These are phyloP conservation scores for Ogataea wickerhamii DNA, from an alignment of 805 yeast species.

Conservation along the genomic window DNA sequence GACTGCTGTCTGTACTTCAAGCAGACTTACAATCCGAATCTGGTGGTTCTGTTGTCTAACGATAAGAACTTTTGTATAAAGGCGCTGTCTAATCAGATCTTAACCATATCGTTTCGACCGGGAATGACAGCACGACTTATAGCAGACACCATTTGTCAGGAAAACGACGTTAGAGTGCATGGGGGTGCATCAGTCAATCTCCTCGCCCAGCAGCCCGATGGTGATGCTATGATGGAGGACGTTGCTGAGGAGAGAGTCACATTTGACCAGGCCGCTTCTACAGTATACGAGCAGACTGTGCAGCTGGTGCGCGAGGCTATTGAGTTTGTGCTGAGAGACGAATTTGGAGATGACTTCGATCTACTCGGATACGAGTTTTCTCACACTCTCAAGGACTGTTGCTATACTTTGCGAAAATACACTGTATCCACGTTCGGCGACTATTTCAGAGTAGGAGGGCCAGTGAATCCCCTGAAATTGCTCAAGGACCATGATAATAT, in stretches of 20 bases:
- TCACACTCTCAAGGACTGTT: slow-evolving; percentile 39
- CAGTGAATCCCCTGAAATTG: slow-evolving; percentile 18
- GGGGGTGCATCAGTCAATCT: slow-evolving; percentile 4
- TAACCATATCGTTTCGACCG: slow-evolving; percentile 56
- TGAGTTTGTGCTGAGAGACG: slow-evolving; percentile 47
- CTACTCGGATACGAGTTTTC: slow-evolving; percentile 46
- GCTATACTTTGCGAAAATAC: slow-evolving; percentile 40
- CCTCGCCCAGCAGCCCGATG: slow-evolving; percentile 3
- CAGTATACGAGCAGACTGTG: slow-evolving; percentile 41
- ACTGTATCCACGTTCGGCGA: slow-evolving; percentile 58
- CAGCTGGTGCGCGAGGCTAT: slow-evolving; percentile 42
- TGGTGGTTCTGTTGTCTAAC: slow-evolving; percentile 69
- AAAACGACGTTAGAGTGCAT: slow-evolving; percentile 17
- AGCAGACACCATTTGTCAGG: slow-evolving; percentile 37
- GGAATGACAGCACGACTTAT: slow-evolving; percentile 44
- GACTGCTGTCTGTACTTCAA: slow-evolving; percentile 77
- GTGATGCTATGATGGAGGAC: slow-evolving; percentile 15
- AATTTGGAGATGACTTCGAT: slow-evolving; percentile 55
- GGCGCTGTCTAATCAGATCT: slow-evolving; percentile 62
- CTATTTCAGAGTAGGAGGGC: slow-evolving; percentile 33
- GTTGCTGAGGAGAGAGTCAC: not conserved
- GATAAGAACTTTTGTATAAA: slow-evolving; percentile 80
- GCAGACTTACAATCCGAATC: slow-evolving; percentile 27
- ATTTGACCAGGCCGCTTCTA: slow-evolving; percentile 17
- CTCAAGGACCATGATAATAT: slow-evolving; percentile 21